Evolutionary conservation across 208 protist species (phyloP).

Genomic region (Leishmania braziliensis): DNA sequence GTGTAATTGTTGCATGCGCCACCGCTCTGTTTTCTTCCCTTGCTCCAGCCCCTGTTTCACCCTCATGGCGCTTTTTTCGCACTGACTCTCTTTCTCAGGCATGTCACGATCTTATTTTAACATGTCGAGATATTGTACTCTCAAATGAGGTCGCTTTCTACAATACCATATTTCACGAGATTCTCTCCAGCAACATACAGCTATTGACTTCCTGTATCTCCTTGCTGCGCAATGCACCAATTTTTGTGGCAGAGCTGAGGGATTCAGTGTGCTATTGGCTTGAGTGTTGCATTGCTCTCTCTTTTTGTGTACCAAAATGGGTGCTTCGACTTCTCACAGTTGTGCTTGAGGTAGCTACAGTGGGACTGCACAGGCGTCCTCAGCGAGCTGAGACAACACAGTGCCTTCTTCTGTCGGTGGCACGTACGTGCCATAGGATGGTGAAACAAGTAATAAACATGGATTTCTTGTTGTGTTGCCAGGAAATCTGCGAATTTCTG

Average conservation of each 20-base stretch:
- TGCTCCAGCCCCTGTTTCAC: not conserved
- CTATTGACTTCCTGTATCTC: conserved; percentile 11
- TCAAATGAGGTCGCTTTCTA: conserved; percentile 28
- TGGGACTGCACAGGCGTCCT: not conserved
- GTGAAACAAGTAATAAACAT: conserved; percentile 16
- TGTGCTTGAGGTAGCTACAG: not conserved
- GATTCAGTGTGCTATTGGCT: not conserved
- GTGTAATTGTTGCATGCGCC: conserved; percentile 9
- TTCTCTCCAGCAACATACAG: conserved; percentile 11
- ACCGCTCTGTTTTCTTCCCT: conserved; percentile 4
- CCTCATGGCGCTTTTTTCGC: conserved; percentile 22
- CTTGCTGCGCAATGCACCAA: not conserved
- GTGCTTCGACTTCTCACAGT: conserved; percentile 11
- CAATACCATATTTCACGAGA: conserved; percentile 22
- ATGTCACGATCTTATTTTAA: conserved; percentile 6
- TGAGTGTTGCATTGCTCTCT: conserved; percentile 19
- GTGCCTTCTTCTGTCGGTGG: not conserved
- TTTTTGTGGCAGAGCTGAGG: conserved; percentile 19
- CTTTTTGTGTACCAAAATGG: conserved; percentile 17
- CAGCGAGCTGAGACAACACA: not conserved
- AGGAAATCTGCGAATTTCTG: conserved; percentile 26
- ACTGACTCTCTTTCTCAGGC: conserved; percentile 8
- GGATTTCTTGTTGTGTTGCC: conserved; percentile 18
- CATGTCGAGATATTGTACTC: conserved; percentile 20
- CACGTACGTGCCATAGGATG: conserved; percentile 8